Percentiles rank a stretch among this genome's conserved stretches.
Evolutionary conservation across 2,329 filamentous ascomycete genomes (phyloP).

Genomic region (Tolypocladium endophyticum): DNA sequence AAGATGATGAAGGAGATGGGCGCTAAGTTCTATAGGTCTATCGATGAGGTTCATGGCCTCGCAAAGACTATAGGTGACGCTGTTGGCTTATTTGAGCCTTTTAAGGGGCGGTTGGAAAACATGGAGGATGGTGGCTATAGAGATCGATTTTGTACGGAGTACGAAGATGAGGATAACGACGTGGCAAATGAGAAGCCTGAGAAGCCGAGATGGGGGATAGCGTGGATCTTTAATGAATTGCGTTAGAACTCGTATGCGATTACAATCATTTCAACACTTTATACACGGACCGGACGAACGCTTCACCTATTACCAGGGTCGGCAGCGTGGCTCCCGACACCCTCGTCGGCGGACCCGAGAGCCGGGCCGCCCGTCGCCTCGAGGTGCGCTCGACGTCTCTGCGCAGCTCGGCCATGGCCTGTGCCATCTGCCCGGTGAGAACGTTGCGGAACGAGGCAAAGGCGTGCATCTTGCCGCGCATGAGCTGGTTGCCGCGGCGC

Average conservation of each 20-base stretch:
- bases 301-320: no score
- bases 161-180: not conserved
- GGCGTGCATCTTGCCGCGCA: conserved; percentile 53
- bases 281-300: no score
- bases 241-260: not conserved
- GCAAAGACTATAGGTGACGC: not conserved
- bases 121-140: not conserved
- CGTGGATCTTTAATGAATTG: not conserved
- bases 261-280: not conserved
- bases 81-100: not conserved
- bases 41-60: not conserved
- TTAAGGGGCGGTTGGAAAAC: not conserved
- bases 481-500: conserved; percentile 53
- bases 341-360: not conserved
- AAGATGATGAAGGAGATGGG: not conserved
- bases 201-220: not conserved
- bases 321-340: no score
- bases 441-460: conserved; percentile 52
- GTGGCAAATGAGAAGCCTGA: not conserved
- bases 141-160: not conserved
- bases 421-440: conserved; percentile 46
- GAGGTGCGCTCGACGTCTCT: conserved; percentile 38
- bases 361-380: conserved; percentile 29
- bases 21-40: not conserved
- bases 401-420: conserved; percentile 47